Base-by-base conservation (phyloP, 2,329 filamentous ascomycete species). In the Arthrobotrys sphaeroides region DNA sequence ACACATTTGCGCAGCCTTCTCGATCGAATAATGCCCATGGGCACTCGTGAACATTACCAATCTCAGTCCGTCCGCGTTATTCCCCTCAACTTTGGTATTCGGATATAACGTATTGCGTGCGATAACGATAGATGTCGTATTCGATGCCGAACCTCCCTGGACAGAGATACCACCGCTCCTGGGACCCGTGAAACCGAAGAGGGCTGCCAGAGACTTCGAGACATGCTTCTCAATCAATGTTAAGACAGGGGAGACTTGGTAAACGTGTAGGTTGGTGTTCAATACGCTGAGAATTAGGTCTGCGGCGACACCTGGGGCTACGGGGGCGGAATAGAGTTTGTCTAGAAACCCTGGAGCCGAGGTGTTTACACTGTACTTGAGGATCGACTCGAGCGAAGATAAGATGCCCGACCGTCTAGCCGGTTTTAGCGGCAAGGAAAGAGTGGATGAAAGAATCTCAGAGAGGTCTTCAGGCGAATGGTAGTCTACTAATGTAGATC, bases 341-440 rank as follows among this genome's bases (percentile, higher is more conserved):
- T 97, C 94, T 80, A 98, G 84, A 83, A 98, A 99, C 9, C 94
- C 94, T 83, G 97, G 94, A 80, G 96, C 91, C 92, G 94, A 98
- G n/a, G 94, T 97, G 83, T 99, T 99, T 81, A 98, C 94, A 80
- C 91, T 95, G 83, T 96, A 93, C 77, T 88, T 86, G 43, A 98
- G 85, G 18, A 97, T 86, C 74, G 89, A 87, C 78, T 89, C 84
- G 49, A 96, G 86, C 2, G 88, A 88, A 33, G 88, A 86, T 26
- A 97, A 84, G 31, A 97, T 84, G 0, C 94, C 94, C 45, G 91
- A 87, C 79, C 91, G 91, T 0, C 90, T 90, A 77, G 65, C 36
- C 1, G 72, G 72, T 6, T 68, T 60, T 20, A 13, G 28, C 1
- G 72, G 72, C 22, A 75, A 31, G 3, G 55, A 24, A 5, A 75